Evolutionary conservation across 345 rosid genomes (phyloP).

Genomic region (Pistacia vera): DNA sequence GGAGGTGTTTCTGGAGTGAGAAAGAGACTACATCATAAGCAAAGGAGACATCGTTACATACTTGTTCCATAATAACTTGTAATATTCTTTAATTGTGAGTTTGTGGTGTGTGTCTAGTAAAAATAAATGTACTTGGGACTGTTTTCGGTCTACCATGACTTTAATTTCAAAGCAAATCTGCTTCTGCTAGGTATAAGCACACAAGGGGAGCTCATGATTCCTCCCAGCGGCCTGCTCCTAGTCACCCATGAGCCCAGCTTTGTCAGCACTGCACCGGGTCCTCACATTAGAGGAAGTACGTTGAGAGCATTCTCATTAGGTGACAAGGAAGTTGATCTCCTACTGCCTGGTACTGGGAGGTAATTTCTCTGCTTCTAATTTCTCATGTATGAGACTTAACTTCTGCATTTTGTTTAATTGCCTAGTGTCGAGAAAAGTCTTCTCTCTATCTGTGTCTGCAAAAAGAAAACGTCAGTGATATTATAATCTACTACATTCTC

Average conservation of each 20-base stretch:
- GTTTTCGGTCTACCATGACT: not conserved
- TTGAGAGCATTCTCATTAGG: slow-evolving; percentile 53
- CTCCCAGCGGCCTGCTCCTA: slow-evolving; percentile 46
- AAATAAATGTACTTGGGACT: not conserved
- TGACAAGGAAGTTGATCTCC: slow-evolving; percentile 61
- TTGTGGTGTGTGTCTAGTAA: not conserved
- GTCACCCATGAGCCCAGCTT: slow-evolving; percentile 58
- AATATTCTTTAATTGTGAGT: not conserved
- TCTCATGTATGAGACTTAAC: not conserved
- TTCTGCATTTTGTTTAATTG: not conserved
- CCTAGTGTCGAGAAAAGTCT: not conserved
- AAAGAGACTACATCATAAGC: not conserved
- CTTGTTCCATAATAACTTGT: not conserved
- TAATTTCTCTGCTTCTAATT: slow-evolving; percentile 15
- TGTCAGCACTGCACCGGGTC: slow-evolving; percentile 54
- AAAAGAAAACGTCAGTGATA: not conserved
- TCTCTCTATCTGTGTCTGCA: not conserved
- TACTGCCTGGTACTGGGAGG: slow-evolving; percentile 67
- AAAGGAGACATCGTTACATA: not conserved
- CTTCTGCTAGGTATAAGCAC: slow-evolving; percentile 33
- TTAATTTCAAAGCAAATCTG: not conserved
- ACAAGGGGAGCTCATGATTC: slow-evolving; percentile 40
- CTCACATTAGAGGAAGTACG: slow-evolving; percentile 60
- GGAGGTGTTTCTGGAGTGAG: not conserved
- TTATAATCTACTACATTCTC: not conserved